Evolutionary conservation across 2,329 filamentous ascomycete genomes (phyloP).

Genomic region (Grosmannia serpens): DNA sequence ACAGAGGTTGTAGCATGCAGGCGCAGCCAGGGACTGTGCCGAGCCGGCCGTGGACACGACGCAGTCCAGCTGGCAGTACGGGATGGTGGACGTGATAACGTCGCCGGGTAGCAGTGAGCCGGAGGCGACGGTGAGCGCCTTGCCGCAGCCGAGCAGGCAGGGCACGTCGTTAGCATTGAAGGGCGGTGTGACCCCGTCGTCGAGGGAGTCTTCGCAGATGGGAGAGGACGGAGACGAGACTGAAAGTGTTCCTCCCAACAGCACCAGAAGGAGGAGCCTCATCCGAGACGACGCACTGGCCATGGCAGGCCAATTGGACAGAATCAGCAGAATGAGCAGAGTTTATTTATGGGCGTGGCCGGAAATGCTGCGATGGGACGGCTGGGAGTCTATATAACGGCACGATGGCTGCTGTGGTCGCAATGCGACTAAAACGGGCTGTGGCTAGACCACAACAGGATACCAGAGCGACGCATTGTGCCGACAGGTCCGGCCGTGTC

Average conservation of each 20-base stretch:
- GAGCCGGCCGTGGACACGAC: not conserved
- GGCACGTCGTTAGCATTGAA: not conserved
- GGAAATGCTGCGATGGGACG: too few species aligned
- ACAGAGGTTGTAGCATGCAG: not conserved
- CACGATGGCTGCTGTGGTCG: too few species aligned
- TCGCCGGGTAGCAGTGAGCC: not conserved
- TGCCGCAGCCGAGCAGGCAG: constrained; percentile 1
- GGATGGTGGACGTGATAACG: not conserved
- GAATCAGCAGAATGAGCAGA: too few species aligned
- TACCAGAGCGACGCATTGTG: too few species aligned
- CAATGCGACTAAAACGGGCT: too few species aligned
- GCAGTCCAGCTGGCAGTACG: constrained; percentile 2
- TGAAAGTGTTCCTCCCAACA: not conserved
- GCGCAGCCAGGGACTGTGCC: not conserved
- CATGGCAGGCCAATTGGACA: too few species aligned
- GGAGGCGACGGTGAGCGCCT: not conserved
- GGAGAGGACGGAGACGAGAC: not conserved
- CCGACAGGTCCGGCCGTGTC: too few species aligned
- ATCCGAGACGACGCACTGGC: too few species aligned
- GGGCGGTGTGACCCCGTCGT: not conserved
- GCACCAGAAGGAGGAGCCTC: too few species aligned
- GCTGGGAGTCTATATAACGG: too few species aligned
- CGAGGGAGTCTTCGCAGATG: constrained; percentile 2
- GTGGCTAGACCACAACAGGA: too few species aligned
- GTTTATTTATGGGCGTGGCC: too few species aligned